Conservation (phyloP, 441 rosid genomes). For the Manihot esculenta region DNA sequence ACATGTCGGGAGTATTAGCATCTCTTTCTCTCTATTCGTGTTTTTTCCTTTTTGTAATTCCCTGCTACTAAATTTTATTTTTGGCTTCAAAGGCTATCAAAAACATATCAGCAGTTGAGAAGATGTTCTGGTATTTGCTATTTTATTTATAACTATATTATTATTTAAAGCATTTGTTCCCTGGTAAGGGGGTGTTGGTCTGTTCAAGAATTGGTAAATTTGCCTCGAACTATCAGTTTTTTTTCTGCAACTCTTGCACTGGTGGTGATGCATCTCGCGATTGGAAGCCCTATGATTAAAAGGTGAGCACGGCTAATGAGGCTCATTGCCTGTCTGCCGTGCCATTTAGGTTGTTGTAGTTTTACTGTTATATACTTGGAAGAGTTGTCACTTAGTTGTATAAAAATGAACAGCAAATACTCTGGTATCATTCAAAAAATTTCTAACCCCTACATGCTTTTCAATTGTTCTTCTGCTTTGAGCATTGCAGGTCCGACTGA, state of each 20-base stretch:
- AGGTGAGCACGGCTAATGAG: slow-evolving; percentile 96
- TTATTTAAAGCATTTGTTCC: slow-evolving; percentile 48
- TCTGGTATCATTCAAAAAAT: slow-evolving; percentile 9
- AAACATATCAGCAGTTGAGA: slow-evolving; percentile 64
- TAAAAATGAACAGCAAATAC: slow-evolving; percentile 18
- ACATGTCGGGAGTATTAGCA: slow-evolving; percentile 60
- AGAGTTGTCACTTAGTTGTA: slow-evolving; percentile 32
- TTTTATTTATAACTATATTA: slow-evolving; percentile 38
- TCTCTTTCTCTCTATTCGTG: slow-evolving; percentile 51
- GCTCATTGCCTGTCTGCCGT: slow-evolving; percentile 84
- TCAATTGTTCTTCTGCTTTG: slow-evolving; percentile 36
- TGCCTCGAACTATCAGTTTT: slow-evolving; percentile 65
- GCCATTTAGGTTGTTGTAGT: slow-evolving; percentile 81
- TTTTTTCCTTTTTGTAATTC: slow-evolving; percentile 37
- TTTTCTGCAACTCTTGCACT: slow-evolving; percentile 76
- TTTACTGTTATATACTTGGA: slow-evolving; percentile 33
- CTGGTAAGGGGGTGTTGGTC: slow-evolving; percentile 95
- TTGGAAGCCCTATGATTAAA: slow-evolving; percentile 73
- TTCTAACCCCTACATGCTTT: slow-evolving; percentile 14
- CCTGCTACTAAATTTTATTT: slow-evolving; percentile 51
- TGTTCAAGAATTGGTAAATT: slow-evolving; percentile 63
- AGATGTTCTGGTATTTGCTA: slow-evolving; percentile 72
- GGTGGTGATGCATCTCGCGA: slow-evolving; percentile 87
- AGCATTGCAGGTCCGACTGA: slow-evolving; percentile 65
- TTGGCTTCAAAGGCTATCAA: slow-evolving; percentile 71